phyloP scores from a whole-genome alignment of 331 rosid species.

The Pyrus hybrid region DNA sequence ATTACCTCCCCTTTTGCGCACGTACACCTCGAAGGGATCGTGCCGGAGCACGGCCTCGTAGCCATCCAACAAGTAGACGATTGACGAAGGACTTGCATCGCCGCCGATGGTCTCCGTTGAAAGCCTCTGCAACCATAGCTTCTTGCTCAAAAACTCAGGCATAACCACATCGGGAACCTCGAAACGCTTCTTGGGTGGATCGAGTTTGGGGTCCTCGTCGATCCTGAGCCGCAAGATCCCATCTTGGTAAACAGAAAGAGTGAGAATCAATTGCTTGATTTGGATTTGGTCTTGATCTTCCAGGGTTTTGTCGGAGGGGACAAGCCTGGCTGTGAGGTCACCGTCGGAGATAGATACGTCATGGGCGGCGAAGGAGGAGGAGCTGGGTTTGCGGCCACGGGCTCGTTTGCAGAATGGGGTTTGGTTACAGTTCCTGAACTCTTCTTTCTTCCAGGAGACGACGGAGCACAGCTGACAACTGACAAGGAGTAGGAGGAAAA shows the following conservation, averaged over 20 bases:
- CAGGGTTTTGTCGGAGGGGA: constrained; percentile 5
- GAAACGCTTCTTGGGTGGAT: constrained; percentile 61
- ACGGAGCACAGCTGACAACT: constrained; percentile 28
- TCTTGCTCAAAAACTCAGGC: constrained; percentile 37
- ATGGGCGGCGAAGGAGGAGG: constrained; percentile 48
- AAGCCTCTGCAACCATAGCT: constrained; percentile 62
- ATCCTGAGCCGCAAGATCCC: constrained; percentile 71
- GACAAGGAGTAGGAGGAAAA: constrained; percentile 35
- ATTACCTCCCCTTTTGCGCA: constrained; percentile 48
- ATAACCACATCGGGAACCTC: constrained; percentile 75
- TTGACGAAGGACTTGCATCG: constrained; percentile 33
- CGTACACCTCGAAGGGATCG: constrained; percentile 82
- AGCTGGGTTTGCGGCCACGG: constrained; percentile 55
- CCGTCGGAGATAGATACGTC: constrained; percentile 24
- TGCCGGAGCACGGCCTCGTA: constrained; percentile 70
- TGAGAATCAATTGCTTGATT: constrained; percentile 54
- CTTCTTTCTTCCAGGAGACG: constrained; percentile 78
- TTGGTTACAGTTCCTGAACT: constrained; percentile 80
- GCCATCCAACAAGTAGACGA: constrained; percentile 52
- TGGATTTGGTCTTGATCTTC: constrained; percentile 3
- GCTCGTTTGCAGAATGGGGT: constrained; percentile 96
- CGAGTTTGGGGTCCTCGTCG: constrained; percentile 60
- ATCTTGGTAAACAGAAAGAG: constrained; percentile 56
- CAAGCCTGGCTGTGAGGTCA: constrained; percentile 47
- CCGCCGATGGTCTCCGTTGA: constrained; percentile 34